These are phyloP conservation scores for Alternaria sp. DNA, from an alignment of 2,329 filamentous ascomycete species.

Conservation along the genomic window DNA sequence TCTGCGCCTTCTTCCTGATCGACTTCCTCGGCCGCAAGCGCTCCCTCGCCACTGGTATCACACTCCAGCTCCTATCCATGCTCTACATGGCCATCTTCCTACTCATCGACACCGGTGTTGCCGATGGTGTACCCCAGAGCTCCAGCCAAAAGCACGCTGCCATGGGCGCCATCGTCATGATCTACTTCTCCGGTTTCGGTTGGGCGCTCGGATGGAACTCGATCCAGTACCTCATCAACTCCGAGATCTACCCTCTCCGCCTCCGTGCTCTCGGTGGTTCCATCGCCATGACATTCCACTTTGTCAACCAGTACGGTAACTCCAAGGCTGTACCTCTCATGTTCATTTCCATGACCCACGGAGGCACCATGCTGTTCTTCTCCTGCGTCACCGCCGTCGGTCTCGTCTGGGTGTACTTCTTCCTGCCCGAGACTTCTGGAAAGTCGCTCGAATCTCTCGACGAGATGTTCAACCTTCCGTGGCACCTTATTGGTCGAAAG, in stretches of 20 bases:
- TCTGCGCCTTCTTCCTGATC: slow-evolving; percentile 79
- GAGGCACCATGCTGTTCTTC: slow-evolving; percentile 81
- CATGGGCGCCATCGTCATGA: slow-evolving; percentile 71
- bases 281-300: slow-evolving; percentile 78
- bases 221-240: slow-evolving; percentile 79
- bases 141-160: slow-evolving; percentile 61
- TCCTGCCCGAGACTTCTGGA: slow-evolving; percentile 74
- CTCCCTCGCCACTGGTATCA: slow-evolving; percentile 57
- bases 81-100: slow-evolving; percentile 62
- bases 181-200: slow-evolving; percentile 57
- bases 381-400: slow-evolving; percentile 70
- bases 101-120: slow-evolving; percentile 64
- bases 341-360: slow-evolving; percentile 66
- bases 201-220: slow-evolving; percentile 67
- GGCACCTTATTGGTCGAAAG: slow-evolving; percentile 72
- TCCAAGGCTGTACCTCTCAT: slow-evolving; percentile 74
- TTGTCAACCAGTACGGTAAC: slow-evolving; percentile 80
- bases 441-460: slow-evolving; percentile 72
- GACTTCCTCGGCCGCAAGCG: slow-evolving; percentile 78
- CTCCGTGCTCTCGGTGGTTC: slow-evolving; percentile 74
- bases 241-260: slow-evolving; percentile 77
- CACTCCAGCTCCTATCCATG: slow-evolving; percentile 58
- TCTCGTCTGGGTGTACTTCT: slow-evolving; percentile 73
- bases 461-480: slow-evolving; percentile 72
- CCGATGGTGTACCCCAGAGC: slow-evolving; percentile 57